A percentile compares a stretch with the other conserved stretches of the same genome.
Conservation (phyloP, 768 basidiomycete species). For the Suillus tomentosus region DNA sequence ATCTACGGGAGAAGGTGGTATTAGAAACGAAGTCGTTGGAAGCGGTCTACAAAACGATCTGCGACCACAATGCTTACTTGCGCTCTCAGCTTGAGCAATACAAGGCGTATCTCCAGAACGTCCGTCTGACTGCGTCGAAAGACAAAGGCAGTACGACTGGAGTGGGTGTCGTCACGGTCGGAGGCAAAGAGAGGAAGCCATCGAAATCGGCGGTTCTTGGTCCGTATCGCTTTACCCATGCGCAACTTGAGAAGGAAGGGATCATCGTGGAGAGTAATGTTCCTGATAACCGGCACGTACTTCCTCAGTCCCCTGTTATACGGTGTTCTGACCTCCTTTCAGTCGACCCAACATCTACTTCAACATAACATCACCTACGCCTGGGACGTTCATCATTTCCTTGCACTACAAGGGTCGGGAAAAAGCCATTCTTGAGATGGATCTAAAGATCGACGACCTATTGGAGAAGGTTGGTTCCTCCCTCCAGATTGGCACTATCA, state of each 20-base stretch:
- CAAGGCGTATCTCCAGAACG: conserved; percentile 98
- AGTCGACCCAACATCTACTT: conserved; percentile 99
- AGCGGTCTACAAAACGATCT: conserved; percentile 98
- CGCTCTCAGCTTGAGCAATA: conserved; percentile 97
- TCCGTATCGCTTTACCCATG: conserved; percentile 97
- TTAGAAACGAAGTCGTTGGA: conserved; percentile 91
- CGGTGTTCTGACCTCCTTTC: conserved; percentile 10
- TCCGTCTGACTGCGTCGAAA: conserved; percentile 83
- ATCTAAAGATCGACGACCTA: conserved; percentile 97
- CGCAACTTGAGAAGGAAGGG: conserved; percentile 97
- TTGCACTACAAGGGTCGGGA: conserved; percentile 98
- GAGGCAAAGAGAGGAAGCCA: conserved; percentile 96
- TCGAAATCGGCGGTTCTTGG: conserved; percentile 85
- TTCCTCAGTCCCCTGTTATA: neutral
- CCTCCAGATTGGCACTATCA: conserved; percentile 3
- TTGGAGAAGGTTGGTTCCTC: conserved; percentile 80
- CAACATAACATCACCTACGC: conserved; percentile 96
- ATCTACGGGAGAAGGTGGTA: conserved; percentile 93
- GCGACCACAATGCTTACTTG: conserved; percentile 98
- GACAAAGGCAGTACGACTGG: conserved; percentile 87
- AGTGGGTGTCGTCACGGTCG: conserved; percentile 93
- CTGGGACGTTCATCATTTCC: conserved; percentile 98
- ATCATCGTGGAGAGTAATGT: conserved; percentile 99
- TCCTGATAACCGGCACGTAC: conserved; percentile 87
- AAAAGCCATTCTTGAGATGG: conserved; percentile 99